Base-by-base conservation (phyloP, 2,329 filamentous ascomycete genomes). In the Penicillium capsulatum region DNA sequence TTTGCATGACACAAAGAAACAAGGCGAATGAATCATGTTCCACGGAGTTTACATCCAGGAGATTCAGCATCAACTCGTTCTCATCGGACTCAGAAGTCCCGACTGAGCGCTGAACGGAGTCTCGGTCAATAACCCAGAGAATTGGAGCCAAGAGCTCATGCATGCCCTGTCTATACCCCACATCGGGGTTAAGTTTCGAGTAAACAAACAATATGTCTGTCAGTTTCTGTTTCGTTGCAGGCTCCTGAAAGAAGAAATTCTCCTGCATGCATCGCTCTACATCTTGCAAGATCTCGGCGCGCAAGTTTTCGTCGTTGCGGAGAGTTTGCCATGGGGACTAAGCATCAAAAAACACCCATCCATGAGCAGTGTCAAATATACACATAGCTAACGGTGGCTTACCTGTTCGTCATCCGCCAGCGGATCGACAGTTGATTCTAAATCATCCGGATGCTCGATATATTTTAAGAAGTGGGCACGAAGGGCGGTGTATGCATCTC, bases 91-190 rank as follows among this genome's bases (percentile, higher is more conserved):
- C 15, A 6, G 19, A 19, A 6, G 4, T 58, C 31, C 54, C 50
- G 3, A 64, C 58, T 2, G 58, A 53, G 3, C 65, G 62, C 37
- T 86, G 75, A 35, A 95, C 71, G 5, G 90, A 84, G 67, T 98
- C 92, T 53, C 83, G 75, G 52, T 90, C 81, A 4, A 97, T 70
- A 2, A 88, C 85, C 75, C 88, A 88, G 5, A 96, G 71, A 26
- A 98, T 81, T 0, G 92, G 90, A 0, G 92, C 92, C 10, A 97
- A 73, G 30, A 98, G 72, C 66, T 98, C 92, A 61, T 98, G 92
- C 91, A 98, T 98, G 8, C 92, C 92, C 68, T 98, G 92, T n/a
- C 92, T 81, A 61, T 98, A 98, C 11, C 88, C 88, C 38, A 88
- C 76, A 51, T 84, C 81, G 2, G 87, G 87, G 58, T 97, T 87